These are phyloP conservation scores for Candida sanyaensis DNA, from an alignment of 1,139 yeast species.

Conservation along the genomic window DNA sequence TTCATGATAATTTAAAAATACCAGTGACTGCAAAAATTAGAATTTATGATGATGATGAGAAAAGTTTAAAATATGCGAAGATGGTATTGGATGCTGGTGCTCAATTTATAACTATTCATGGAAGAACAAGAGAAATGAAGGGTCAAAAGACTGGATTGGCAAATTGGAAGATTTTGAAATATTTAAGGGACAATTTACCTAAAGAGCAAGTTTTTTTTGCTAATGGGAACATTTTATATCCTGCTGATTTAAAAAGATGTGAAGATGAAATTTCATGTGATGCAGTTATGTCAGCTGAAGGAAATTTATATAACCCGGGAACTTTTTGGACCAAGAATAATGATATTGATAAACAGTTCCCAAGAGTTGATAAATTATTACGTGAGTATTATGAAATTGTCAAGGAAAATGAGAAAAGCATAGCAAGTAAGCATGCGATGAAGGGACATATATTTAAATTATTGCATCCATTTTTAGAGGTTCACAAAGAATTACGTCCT, in stretches of 20 bases:
- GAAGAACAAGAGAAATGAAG: conserved; percentile 95
- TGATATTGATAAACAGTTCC: conserved; percentile 68
- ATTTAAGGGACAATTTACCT: conserved; percentile 78
- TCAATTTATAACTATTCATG: conserved; percentile 91
- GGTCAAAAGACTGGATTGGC: conserved; percentile 96
- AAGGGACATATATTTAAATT: conserved; percentile 92
- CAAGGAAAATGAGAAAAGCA: conserved; percentile 53
- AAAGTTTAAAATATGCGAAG: conserved; percentile 82
- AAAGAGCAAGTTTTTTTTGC: conserved; percentile 85
- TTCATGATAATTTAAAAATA: conserved; percentile 72
- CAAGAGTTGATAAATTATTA: conserved; percentile 79
- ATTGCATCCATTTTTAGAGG: conserved; percentile 72
- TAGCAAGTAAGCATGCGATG: conserved; percentile 80
- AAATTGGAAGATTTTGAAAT: conserved; percentile 81
- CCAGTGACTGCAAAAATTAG: conserved; percentile 97
- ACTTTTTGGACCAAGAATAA: conserved; percentile 63
- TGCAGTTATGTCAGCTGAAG: conserved; percentile 98
- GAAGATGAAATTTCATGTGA: conserved; percentile 66
- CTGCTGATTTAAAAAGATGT: conserved; percentile 76
- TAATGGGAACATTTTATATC: conserved; percentile 88
- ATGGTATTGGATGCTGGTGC: conserved; percentile 96
- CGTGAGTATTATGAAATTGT: conserved; percentile 90
- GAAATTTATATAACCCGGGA: conserved; percentile 91
- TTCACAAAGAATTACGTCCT: conserved; percentile 76
- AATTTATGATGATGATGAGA: conserved; percentile 82